phyloP scores from a whole-genome alignment of 352 stramenopile species.

The Halophytophthora batemanensis region DNA sequence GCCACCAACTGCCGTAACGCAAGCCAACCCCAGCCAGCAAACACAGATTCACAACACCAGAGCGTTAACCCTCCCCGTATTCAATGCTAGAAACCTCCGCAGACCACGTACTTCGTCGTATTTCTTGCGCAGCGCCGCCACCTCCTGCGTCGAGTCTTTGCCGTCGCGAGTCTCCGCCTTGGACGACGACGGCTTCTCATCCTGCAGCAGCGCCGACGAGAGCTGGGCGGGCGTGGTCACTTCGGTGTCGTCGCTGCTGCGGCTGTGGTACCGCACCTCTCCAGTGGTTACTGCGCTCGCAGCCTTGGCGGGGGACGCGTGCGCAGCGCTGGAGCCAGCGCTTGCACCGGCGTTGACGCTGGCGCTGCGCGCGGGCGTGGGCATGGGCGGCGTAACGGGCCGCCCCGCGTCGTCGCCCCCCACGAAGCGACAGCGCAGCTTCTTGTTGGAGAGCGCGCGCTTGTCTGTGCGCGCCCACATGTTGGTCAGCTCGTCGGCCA shows the following conservation, averaged over 20 bases:
- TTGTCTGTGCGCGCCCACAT: slow-evolving; percentile 85
- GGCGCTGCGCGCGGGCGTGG: slow-evolving; percentile 2
- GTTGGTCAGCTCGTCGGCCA: slow-evolving; percentile 84
- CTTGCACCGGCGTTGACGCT: not conserved
- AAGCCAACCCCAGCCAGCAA: slow-evolving; percentile 5
- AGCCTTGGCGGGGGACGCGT: slow-evolving; percentile 17
- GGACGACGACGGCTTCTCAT: slow-evolving; percentile 24
- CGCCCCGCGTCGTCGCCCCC: slow-evolving; percentile 36
- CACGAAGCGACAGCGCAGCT: slow-evolving; percentile 82
- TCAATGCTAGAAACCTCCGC: not conserved
- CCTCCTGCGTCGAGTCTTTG: slow-evolving; percentile 61
- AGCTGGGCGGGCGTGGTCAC: slow-evolving; percentile 50
- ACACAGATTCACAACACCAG: not conserved
- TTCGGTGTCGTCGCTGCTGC: slow-evolving; percentile 18
- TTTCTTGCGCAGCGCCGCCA: slow-evolving; percentile 79
- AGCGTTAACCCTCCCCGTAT: not conserved
- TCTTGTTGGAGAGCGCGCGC: slow-evolving; percentile 83
- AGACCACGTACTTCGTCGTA: slow-evolving; percentile 74
- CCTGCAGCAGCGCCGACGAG: slow-evolving; percentile 59
- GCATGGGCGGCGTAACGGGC: slow-evolving; percentile 14
- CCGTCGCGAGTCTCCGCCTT: slow-evolving; percentile 29
- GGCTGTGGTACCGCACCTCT: slow-evolving; percentile 16
- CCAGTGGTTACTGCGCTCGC: not conserved
- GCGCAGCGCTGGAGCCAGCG: not conserved
- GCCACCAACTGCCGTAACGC: slow-evolving; percentile 57